Evolutionary conservation across 306 rosid species (phyloP).

Genomic region (Trichosanthes truncata): DNA sequence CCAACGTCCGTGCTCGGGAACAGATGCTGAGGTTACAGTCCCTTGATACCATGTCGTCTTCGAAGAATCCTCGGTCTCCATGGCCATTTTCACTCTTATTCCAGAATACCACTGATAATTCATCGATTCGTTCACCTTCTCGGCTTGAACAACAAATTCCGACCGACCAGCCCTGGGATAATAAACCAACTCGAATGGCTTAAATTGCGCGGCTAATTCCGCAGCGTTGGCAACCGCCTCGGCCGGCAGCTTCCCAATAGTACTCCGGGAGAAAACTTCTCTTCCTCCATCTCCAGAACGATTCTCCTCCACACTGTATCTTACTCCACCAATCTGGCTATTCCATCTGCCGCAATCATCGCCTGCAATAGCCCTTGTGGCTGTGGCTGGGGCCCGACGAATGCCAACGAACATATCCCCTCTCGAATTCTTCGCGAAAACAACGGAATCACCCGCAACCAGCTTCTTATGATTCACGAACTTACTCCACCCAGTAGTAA

Average conservation of each 20-base stretch:
- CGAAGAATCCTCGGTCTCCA: conserved; percentile 57
- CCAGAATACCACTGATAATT: conserved; percentile 34
- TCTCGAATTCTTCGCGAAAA: conserved; percentile 35
- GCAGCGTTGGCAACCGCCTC: conserved; percentile 38
- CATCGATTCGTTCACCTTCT: conserved; percentile 39
- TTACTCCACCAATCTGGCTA: conserved; percentile 14
- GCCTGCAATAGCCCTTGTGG: not conserved
- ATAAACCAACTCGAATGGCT: conserved; percentile 59
- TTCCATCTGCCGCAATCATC: conserved; percentile 16
- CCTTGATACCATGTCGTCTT: conserved; percentile 63
- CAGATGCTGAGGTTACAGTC: conserved; percentile 18
- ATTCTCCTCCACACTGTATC: conserved; percentile 15
- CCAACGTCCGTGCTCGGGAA: conserved; percentile 28
- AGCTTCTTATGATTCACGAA: conserved; percentile 63
- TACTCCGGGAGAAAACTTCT: conserved; percentile 24
- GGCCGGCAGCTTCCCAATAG: conserved; percentile 29
- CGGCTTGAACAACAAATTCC: conserved; percentile 58
- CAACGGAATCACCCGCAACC: conserved; percentile 59
- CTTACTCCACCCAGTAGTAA: conserved; percentile 83
- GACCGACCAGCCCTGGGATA: conserved; percentile 56
- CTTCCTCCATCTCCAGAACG: conserved; percentile 5
- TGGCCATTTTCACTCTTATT: conserved; percentile 51
- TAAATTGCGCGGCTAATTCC: conserved; percentile 38
- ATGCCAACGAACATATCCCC: conserved; percentile 42
- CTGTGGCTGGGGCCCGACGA: conserved; percentile 28